A percentile compares a stretch with the other conserved stretches of the same genome.
Conservation (phyloP, 371 early-diverging fungal genomes). For the Syncephalis fuscata region DNA sequence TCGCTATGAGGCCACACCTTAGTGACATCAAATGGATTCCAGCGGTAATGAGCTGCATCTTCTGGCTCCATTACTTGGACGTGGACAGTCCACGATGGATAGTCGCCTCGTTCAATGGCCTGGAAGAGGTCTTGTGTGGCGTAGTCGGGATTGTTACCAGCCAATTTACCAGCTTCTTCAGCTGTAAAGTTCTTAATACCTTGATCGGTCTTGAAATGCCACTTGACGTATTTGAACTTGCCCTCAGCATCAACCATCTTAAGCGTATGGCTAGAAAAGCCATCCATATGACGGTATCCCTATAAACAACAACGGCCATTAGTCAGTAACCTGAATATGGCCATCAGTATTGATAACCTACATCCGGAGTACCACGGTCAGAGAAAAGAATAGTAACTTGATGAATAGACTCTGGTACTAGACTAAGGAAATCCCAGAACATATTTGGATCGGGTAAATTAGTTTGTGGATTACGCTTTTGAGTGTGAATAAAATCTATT, state of each 20-base stretch:
- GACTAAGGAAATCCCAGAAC: constrained; percentile 54
- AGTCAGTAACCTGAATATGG: no score
- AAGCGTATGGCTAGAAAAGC: constrained; percentile 60
- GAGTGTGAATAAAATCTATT: constrained; percentile 60
- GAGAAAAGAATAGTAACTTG: constrained; percentile 64
- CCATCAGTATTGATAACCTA: no score
- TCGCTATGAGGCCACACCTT: constrained; percentile 66
- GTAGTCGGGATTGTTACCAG: constrained; percentile 54
- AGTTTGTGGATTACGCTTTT: constrained; percentile 61
- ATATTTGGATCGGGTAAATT: constrained; percentile 33
- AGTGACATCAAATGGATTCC: constrained; percentile 71
- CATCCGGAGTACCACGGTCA: constrained; percentile 65
- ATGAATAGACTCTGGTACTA: constrained; percentile 62
- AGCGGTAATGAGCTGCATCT: constrained; percentile 53
- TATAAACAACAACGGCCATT: no score
- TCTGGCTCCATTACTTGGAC: constrained; percentile 45
- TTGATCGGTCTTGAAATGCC: constrained; percentile 56
- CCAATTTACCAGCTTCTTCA: constrained; percentile 40
- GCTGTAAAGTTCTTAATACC: constrained; percentile 54
- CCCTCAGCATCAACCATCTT: constrained; percentile 57
- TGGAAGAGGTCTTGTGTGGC: constrained; percentile 54
- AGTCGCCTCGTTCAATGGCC: constrained; percentile 51
- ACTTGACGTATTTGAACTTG: constrained; percentile 54
- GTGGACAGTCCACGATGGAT: constrained; percentile 41
- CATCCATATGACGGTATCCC: constrained; percentile 66